phyloP scores from a whole-genome alignment of 2,329 filamentous ascomycete genomes.

The Aureobasidium sp. region DNA sequence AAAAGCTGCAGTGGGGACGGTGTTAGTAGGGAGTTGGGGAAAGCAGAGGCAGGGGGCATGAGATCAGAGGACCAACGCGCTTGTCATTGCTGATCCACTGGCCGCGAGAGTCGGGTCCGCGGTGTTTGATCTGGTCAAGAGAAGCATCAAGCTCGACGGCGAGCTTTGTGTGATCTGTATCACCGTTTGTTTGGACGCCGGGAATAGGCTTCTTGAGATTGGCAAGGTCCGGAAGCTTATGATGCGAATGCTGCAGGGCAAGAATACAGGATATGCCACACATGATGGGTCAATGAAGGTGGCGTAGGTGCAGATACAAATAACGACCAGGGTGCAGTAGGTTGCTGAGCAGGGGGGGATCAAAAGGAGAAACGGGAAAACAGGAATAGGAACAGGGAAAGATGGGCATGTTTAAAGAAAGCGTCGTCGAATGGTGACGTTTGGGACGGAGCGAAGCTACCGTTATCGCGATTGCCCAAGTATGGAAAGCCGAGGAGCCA shows the following conservation, averaged over 20 bases:
- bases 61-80: conserved; percentile 31
- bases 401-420: background rate
- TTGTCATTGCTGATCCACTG: conserved; percentile 39
- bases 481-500: background rate
- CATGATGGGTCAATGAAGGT: conserved; percentile 17
- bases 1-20: conserved; percentile 27
- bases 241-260: conserved; percentile 16
- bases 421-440: background rate
- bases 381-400: background rate
- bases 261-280: conserved; percentile 26
- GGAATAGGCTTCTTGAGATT: background rate
- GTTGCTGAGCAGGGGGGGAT: background rate
- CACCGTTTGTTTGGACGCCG: conserved; percentile 16
- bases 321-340: background rate
- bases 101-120: conserved; percentile 40
- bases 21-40: conserved; percentile 15
- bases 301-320: background rate
- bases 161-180: conserved; percentile 17
- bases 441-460: background rate
- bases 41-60: conserved; percentile 1
- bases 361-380: background rate
- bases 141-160: conserved; percentile 22
- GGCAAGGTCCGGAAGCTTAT: conserved; percentile 9
- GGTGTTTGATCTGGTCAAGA: conserved; percentile 35
- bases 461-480: conserved; percentile 1